Conservation (phyloP, 2,329 filamentous ascomycete species). For the Volutella citrinella region DNA sequence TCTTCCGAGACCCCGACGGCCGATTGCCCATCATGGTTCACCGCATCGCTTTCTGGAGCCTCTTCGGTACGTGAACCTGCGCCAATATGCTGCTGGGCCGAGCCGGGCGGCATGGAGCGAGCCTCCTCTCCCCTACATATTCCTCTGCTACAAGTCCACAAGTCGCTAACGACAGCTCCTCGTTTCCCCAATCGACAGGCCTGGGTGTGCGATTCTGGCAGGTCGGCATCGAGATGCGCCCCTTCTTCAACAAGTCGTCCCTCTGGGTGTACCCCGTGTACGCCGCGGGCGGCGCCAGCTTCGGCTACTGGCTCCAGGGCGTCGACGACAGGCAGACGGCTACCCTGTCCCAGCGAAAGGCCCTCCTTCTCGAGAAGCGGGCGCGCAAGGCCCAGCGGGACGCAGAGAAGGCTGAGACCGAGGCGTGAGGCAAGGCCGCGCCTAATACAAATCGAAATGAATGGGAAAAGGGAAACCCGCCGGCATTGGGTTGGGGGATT, state of each 20-base stretch:
- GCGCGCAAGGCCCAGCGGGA: conserved; percentile 56
- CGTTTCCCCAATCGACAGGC: conserved; percentile 52
- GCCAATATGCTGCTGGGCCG: conserved; percentile 16
- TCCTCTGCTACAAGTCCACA: no score
- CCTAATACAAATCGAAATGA: neutral
- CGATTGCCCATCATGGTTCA: conserved; percentile 50
- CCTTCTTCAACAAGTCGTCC: conserved; percentile 79
- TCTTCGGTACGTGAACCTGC: conserved; percentile 67
- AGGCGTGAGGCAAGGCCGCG: conserved; percentile 20
- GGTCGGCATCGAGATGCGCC: conserved; percentile 97
- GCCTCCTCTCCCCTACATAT: no score
- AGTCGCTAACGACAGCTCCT: neutral
- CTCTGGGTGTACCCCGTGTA: conserved; percentile 93
- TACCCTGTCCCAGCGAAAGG: conserved; percentile 75
- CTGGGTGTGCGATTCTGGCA: conserved; percentile 92
- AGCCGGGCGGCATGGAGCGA: neutral
- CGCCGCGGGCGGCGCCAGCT: conserved; percentile 79
- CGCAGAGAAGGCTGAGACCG: conserved; percentile 21
- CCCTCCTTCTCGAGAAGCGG: conserved; percentile 83
- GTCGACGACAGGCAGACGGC: conserved; percentile 80
- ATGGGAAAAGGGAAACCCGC: no score
- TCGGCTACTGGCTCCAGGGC: conserved; percentile 95
- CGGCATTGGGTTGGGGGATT: no score
- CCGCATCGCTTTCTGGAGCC: conserved; percentile 77
- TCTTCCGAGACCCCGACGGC: conserved; percentile 15